These are phyloP conservation scores for Colletotrichum destructivum DNA, from an alignment of 2,329 filamentous ascomycete species.

Conservation along the genomic window DNA sequence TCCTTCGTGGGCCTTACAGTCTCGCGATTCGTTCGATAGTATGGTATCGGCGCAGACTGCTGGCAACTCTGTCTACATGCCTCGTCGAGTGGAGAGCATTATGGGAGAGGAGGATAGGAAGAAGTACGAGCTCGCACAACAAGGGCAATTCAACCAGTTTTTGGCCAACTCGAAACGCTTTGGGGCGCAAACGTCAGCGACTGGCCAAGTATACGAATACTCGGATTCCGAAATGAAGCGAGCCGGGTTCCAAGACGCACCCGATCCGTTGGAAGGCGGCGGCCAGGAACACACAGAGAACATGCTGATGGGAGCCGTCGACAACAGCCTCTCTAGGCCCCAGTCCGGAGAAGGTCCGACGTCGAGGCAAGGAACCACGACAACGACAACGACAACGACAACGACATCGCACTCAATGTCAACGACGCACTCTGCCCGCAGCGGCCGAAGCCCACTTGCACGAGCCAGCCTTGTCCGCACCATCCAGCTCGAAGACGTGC, in stretches of 20 bases:
- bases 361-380: constrained; percentile 45
- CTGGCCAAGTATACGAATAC: constrained; percentile 66
- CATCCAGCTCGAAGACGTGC: constrained; percentile 49
- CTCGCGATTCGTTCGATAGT: constrained; percentile 78
- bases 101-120: constrained; percentile 84
- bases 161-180: constrained; percentile 43
- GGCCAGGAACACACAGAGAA: constrained; percentile 39
- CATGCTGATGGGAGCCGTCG: constrained; percentile 46
- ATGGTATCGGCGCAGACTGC: constrained; percentile 70
- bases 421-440: constrained; percentile 40
- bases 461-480: constrained; percentile 53
- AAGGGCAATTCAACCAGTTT: constrained; percentile 57
- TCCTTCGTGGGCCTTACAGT: constrained; percentile 52
- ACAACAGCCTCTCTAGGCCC: constrained; percentile 36
- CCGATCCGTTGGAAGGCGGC: constrained; percentile 9
- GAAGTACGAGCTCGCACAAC: constrained; percentile 80
- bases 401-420: constrained; percentile 29
- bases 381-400: neutral
- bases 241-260: constrained; percentile 32
- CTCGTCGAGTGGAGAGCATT: constrained; percentile 79
- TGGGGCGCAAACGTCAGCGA: constrained; percentile 47
- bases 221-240: constrained; percentile 56
- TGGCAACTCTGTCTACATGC: constrained; percentile 74
- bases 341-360: constrained; percentile 46
- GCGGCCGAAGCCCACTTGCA: constrained; percentile 57